phyloP scores from a whole-genome alignment of 805 yeast genomes.

The Jamesozyma hellenica region DNA sequence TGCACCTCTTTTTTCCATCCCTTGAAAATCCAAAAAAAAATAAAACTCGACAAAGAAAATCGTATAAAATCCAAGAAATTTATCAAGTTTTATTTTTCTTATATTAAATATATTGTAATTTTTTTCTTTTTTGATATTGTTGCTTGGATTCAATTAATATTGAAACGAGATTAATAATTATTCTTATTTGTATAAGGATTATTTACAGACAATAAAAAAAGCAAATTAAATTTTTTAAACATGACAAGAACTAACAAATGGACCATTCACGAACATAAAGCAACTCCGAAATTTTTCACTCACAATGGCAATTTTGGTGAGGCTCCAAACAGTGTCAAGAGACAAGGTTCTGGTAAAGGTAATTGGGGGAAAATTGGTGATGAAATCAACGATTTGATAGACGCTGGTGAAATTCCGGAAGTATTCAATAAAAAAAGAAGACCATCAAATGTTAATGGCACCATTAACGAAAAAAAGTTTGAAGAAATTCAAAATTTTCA shows the following conservation, averaged over 20 bases:
- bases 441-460: slow-evolving; percentile 37
- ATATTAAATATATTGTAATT: too few relatives aligned
- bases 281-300: slow-evolving; percentile 64
- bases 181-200: too few relatives aligned
- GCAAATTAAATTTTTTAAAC: too few relatives aligned
- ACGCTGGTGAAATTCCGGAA: slow-evolving; percentile 45
- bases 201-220: too few relatives aligned
- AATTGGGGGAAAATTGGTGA: slow-evolving; percentile 85
- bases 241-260: slow-evolving; percentile 79
- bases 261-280: slow-evolving; percentile 50
- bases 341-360: slow-evolving; percentile 74
- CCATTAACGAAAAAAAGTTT: slow-evolving; percentile 35
- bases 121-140: too few relatives aligned
- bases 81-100: too few relatives aligned
- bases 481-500: slow-evolving; percentile 6
- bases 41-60: too few relatives aligned
- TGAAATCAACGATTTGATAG: slow-evolving; percentile 55
- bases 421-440: slow-evolving; percentile 39
- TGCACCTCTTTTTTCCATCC: too few relatives aligned
- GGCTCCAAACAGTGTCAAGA: slow-evolving; percentile 70
- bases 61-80: too few relatives aligned
- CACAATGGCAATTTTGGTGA: slow-evolving; percentile 63
- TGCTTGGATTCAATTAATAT: too few relatives aligned
- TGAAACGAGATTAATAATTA: too few relatives aligned
- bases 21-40: too few relatives aligned